Evolutionary conservation across 176 grass and related monocot species (phyloP), one percentile per base, ranked within the genome.

Genomic region (Dactylis glomerata): DNA sequence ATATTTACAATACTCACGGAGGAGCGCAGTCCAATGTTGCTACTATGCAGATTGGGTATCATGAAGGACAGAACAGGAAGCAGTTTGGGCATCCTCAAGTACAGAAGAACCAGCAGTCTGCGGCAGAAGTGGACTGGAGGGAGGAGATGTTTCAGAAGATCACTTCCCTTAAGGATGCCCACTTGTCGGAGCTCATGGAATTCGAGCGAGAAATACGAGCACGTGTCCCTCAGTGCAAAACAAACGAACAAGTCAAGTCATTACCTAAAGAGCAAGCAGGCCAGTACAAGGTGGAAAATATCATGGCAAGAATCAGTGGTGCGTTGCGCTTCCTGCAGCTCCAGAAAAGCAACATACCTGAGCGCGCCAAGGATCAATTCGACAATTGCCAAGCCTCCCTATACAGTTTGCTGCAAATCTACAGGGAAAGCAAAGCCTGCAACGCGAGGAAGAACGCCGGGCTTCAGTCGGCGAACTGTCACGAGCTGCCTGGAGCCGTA

Each of bases 111-210:
- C 17, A 59, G 4, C 38, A 45, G 41, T 44, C 22, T 38, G 27
- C 30, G 6, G 47, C 4, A 24, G 36, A 68, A 77, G 80, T 61
- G 10, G 73, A 88, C 31, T 78, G 73, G 80, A 77, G 38, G 51
- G 80, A 83, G 31, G 73, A 88, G 10, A 62, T 72, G 2, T 71
- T 52, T 68, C 86, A 72, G 52, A 32, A 51, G 38, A 68, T 81
- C 61, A 51, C 19, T 5, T 50, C 30, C 22, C 65, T 82, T 9
- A 82, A 82, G 47, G 15, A 28, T 8, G 65, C 80, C 13, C 51
- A 71, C 80, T 42, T 81, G 10, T 59, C 40, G 1, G 80, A 87
- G 20, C 62, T 83, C 11, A 10, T 59, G 28, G 62, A 87, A n/a
- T n/a, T 82, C 5, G 14, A 69, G 1, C 49, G 0, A 76, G 38